A percentile compares a stretch with the other conserved stretches of the same genome.
Evolutionary conservation across 768 basidiomycete species (phyloP).

Genomic region (Mrakia frigida): DNA sequence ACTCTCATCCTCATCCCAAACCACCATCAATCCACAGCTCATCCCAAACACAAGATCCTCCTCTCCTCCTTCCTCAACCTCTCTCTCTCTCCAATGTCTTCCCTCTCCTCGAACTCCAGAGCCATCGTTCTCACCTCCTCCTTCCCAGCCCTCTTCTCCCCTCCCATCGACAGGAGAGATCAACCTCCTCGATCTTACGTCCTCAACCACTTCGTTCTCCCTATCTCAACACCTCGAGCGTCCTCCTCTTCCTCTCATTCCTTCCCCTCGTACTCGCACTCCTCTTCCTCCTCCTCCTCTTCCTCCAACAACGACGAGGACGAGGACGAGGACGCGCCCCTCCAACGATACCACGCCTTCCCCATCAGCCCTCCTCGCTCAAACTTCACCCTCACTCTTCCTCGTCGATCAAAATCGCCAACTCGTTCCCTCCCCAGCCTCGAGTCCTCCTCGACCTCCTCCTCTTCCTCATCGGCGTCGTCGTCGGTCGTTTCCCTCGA

Average conservation of each 20-base stretch:
- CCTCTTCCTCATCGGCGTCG: too few relatives aligned
- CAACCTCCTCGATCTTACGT: background rate
- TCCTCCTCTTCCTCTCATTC: background rate
- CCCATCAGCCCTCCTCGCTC: background rate
- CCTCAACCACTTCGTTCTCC: background rate
- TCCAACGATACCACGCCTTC: background rate
- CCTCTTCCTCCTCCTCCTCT: background rate
- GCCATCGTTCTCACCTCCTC: background rate
- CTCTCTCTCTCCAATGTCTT: too few relatives aligned
- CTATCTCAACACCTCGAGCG: background rate
- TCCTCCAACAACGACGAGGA: background rate
- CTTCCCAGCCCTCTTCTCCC: background rate
- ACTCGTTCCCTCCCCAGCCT: too few relatives aligned
- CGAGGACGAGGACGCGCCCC: background rate
- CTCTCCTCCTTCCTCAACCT: too few relatives aligned
- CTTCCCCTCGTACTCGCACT: background rate
- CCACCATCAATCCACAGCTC: too few relatives aligned
- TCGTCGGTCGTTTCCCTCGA: background rate
- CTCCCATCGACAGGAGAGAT: background rate
- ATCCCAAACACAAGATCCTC: too few relatives aligned
- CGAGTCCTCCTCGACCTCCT: background rate
- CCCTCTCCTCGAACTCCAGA: background rate
- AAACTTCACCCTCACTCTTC: background rate
- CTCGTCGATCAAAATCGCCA: too few relatives aligned
- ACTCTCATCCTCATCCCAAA: too few relatives aligned